phyloP scores from a whole-genome alignment of 768 basidiomycete species.

The Boletales sp. region DNA sequence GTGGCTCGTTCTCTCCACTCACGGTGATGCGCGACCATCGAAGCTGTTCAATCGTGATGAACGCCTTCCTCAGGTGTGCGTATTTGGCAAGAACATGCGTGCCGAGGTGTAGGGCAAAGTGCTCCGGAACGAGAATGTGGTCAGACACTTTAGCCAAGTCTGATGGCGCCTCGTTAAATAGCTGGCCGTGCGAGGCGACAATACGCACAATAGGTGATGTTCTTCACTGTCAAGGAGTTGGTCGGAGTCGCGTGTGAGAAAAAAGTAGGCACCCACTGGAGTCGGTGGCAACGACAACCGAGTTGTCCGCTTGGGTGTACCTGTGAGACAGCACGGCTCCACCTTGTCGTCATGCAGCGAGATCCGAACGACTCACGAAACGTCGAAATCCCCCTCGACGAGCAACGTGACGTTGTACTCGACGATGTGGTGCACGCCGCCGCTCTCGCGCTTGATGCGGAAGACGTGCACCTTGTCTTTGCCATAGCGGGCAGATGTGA shows the following conservation, averaged over 20 bases:
- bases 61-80: constrained; percentile 66
- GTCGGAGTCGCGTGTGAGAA: neutral
- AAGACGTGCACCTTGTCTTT: constrained; percentile 88
- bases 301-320: constrained; percentile 88
- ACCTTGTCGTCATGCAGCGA: too few relatives aligned
- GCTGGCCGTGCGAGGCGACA: neutral
- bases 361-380: constrained; percentile 44
- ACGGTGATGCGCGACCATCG: constrained; percentile 80
- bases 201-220: constrained; percentile 57
- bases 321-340: constrained; percentile 32
- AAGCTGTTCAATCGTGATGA: constrained; percentile 71
- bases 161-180: constrained; percentile 19
- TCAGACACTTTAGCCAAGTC: constrained; percentile 89
- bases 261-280: constrained; percentile 47
- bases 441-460: constrained; percentile 69
- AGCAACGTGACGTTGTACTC: constrained; percentile 82
- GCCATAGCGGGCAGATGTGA: constrained; percentile 66
- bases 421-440: constrained; percentile 63
- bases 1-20: constrained; percentile 41
- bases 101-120: constrained; percentile 85
- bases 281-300: constrained; percentile 86
- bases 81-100: constrained; percentile 81
- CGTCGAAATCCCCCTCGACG: constrained; percentile 80
- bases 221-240: constrained; percentile 47
- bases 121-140: constrained; percentile 76